Conservation (phyloP, 306 rosid species). For the Morella rubra region DNA sequence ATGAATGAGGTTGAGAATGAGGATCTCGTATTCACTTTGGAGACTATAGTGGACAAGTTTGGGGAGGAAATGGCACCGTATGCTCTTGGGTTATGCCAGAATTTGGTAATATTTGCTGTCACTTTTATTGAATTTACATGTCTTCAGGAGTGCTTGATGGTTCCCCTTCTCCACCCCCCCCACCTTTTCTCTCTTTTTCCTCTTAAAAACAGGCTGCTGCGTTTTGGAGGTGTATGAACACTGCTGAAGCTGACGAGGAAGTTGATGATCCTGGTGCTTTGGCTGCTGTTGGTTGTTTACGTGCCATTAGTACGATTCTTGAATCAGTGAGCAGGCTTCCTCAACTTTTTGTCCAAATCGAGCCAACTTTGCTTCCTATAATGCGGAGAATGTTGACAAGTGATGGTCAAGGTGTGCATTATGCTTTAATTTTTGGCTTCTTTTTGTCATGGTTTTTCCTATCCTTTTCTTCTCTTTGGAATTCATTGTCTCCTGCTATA, state of each 20-base stretch:
- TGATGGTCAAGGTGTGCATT: slow-evolving; percentile 79
- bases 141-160: background rate
- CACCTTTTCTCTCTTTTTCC: background rate
- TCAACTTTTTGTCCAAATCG: slow-evolving; percentile 74
- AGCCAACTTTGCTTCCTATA: slow-evolving; percentile 89
- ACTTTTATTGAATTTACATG: background rate
- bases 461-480: too few relatives aligned
- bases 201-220: slow-evolving; percentile 62
- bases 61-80: slow-evolving; percentile 99
- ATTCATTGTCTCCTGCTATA: too few relatives aligned
- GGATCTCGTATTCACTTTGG: slow-evolving; percentile 94
- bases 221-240: slow-evolving; percentile 94
- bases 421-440: too few relatives aligned
- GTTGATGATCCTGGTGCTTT: slow-evolving; percentile 90
- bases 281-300: slow-evolving; percentile 96
- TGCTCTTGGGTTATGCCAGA: slow-evolving; percentile 90
- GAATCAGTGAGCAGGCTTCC: slow-evolving; percentile 98
- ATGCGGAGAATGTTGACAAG: slow-evolving; percentile 89
- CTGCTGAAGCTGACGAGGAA: slow-evolving; percentile 90
- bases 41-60: slow-evolving; percentile 95
- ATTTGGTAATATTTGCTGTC: slow-evolving; percentile 57
- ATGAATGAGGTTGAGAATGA: slow-evolving; percentile 98
- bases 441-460: too few relatives aligned
- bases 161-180: background rate
- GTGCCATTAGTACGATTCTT: slow-evolving; percentile 92